Evolutionary conservation across 371 early-diverging fungal genomes (phyloP).

Genomic region (Mucor racemosus): DNA sequence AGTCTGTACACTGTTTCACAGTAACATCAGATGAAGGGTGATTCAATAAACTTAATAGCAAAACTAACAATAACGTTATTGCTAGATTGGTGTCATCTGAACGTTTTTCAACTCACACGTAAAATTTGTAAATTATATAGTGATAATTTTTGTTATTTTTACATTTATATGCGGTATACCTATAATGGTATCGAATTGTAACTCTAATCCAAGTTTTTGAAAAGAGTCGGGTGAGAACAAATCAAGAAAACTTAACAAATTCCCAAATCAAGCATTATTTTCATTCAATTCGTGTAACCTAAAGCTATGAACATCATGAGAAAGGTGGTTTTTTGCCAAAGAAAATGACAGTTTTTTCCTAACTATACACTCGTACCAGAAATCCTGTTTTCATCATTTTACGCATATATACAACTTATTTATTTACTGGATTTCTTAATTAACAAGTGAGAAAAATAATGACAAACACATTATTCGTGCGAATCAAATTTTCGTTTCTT

Average conservation of each 20-base stretch:
- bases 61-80: too few species aligned
- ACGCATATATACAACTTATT: conserved; percentile 3
- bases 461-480: conserved; percentile 10
- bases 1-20: conserved; percentile 5
- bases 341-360: conserved; percentile 2
- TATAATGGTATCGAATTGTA: background rate
- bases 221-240: background rate
- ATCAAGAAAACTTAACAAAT: background rate
- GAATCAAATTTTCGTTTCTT: background rate
- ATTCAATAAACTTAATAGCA: background rate
- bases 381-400: background rate
- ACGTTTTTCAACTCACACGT: too few species aligned
- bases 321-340: background rate
- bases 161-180: too few species aligned
- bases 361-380: background rate
- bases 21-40: background rate
- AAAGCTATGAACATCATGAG: background rate
- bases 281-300: background rate
- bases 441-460: conserved; percentile 10
- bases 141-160: too few species aligned
- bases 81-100: too few species aligned
- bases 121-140: too few species aligned
- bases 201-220: background rate
- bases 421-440: background rate
- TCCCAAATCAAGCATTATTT: conserved; percentile 9